These are phyloP conservation scores for Nitzschia palea DNA, from an alignment of 108 stramenopile species.

Conservation along the genomic window DNA sequence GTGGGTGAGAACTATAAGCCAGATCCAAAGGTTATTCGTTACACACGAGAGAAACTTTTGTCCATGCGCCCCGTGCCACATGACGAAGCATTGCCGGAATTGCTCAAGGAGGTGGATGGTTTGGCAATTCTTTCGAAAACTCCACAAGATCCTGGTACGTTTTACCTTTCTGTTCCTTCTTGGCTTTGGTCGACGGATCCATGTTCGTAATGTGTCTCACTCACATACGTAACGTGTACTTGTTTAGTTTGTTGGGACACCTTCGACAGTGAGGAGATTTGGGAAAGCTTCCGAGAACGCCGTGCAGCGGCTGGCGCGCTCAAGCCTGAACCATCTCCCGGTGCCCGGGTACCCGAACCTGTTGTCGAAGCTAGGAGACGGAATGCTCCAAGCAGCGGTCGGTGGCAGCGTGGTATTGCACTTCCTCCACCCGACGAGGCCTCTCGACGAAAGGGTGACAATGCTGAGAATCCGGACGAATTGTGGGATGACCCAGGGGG, in stretches of 20 bases:
- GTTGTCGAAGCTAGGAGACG: constrained; percentile 8
- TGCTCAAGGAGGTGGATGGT: constrained; percentile 52
- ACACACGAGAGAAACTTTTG: constrained; percentile 75
- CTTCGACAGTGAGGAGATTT: constrained; percentile 80
- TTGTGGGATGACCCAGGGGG: constrained; percentile 85
- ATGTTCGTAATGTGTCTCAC: background rate
- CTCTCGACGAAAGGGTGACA: constrained; percentile 25
- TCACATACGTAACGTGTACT: background rate
- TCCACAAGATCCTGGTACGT: constrained; percentile 77
- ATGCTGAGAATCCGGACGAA: constrained; percentile 74
- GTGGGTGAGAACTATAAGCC: constrained; percentile 23
- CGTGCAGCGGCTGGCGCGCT: constrained; percentile 23
- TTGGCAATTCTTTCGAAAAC: constrained; percentile 48
- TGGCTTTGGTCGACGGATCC: too few relatives aligned
- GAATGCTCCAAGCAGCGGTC: constrained; percentile 29
- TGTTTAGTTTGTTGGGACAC: constrained; percentile 82
- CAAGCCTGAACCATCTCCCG: constrained; percentile 6
- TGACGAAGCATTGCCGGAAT: constrained; percentile 35
- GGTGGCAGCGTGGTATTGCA: constrained; percentile 81
- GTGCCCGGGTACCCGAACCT: background rate
- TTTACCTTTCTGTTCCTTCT: too few relatives aligned
- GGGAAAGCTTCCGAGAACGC: constrained; percentile 45
- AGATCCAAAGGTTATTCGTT: constrained; percentile 61
- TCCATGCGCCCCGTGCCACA: constrained; percentile 58
- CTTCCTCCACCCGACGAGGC: constrained; percentile 57